Evolutionary conservation across 176 grass and related monocot species (phyloP).

Genomic region (Zizania latifolia): DNA sequence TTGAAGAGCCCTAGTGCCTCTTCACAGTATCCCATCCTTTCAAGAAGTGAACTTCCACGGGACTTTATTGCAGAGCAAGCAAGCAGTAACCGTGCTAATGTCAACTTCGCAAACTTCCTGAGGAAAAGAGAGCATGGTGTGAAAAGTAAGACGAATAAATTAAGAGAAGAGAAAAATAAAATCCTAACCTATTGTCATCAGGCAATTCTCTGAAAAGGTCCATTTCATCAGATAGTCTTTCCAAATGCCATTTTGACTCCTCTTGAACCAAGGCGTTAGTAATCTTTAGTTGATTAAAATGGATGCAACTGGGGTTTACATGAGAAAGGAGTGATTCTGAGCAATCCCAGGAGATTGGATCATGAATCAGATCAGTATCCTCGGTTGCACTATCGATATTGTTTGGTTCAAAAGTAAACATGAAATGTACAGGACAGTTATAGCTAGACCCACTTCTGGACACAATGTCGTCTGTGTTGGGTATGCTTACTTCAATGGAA

Average conservation of each 20-base stretch:
- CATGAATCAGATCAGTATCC: conserved; percentile 31
- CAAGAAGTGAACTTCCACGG: conserved; percentile 30
- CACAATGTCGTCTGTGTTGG: conserved; percentile 42
- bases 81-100: conserved; percentile 64
- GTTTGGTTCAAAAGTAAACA: conserved; percentile 48
- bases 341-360: conserved; percentile 55
- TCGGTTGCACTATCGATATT: neutral
- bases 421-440: conserved; percentile 37
- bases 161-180: conserved; percentile 14
- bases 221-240: conserved; percentile 69
- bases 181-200: conserved; percentile 76
- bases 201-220: conserved; percentile 66
- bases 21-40: conserved; percentile 57
- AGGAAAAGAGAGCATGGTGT: conserved; percentile 31
- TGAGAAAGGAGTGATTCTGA: conserved; percentile 24
- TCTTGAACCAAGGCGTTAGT: conserved; percentile 22
- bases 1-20: conserved; percentile 58
- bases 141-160: conserved; percentile 15
- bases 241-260: conserved; percentile 64
- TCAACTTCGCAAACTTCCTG: conserved; percentile 89
- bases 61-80: conserved; percentile 62
- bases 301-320: conserved; percentile 15
- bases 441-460: conserved; percentile 41
- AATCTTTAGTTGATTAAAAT: conserved; percentile 44
- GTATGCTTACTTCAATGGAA: conserved; percentile 51